phyloP scores from a whole-genome alignment of 2,329 filamentous ascomycete species.

The Epichloe glyceriae region DNA sequence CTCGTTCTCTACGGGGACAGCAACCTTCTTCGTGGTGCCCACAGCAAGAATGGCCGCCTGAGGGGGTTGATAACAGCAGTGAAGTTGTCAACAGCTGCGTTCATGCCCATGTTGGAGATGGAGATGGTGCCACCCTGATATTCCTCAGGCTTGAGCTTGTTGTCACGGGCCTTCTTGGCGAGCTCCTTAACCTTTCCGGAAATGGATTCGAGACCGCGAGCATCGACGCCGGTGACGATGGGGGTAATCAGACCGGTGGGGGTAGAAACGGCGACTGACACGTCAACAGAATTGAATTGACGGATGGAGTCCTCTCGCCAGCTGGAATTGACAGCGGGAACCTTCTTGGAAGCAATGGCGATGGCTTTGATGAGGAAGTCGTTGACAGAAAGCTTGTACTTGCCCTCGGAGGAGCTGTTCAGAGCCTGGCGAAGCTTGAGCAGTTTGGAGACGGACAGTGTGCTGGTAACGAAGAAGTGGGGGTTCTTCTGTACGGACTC shows the following conservation, averaged over 20 bases:
- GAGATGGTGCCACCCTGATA: slow-evolving; percentile 98
- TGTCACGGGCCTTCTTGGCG: slow-evolving; percentile 87
- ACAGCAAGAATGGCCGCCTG: slow-evolving; percentile 93
- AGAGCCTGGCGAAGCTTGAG: slow-evolving; percentile 90
- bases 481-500: slow-evolving; percentile 88
- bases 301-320: slow-evolving; percentile 88
- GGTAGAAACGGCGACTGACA: slow-evolving; percentile 90
- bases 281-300: slow-evolving; percentile 84
- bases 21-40: slow-evolving; percentile 90
- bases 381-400: slow-evolving; percentile 99
- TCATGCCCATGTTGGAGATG: slow-evolving; percentile 99
- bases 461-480: slow-evolving; percentile 92
- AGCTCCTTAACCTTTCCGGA: slow-evolving; percentile 88
- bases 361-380: slow-evolving; percentile 98
- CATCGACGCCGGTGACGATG: slow-evolving; percentile 82
- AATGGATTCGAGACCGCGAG: slow-evolving; percentile 77
- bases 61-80: slow-evolving; percentile 98
- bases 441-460: slow-evolving; percentile 86
- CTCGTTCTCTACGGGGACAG: slow-evolving; percentile 72
- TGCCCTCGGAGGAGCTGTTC: slow-evolving; percentile 76
- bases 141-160: slow-evolving; percentile 98
- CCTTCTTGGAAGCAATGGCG: slow-evolving; percentile 77
- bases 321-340: slow-evolving; percentile 88
- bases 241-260: slow-evolving; percentile 92
- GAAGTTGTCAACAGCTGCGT: slow-evolving; percentile 88